Evolutionary conservation across 352 stramenopile genomes (phyloP), one percentile per base, ranked within the genome.

Genomic region (Globisporangium carolinianum): DNA sequence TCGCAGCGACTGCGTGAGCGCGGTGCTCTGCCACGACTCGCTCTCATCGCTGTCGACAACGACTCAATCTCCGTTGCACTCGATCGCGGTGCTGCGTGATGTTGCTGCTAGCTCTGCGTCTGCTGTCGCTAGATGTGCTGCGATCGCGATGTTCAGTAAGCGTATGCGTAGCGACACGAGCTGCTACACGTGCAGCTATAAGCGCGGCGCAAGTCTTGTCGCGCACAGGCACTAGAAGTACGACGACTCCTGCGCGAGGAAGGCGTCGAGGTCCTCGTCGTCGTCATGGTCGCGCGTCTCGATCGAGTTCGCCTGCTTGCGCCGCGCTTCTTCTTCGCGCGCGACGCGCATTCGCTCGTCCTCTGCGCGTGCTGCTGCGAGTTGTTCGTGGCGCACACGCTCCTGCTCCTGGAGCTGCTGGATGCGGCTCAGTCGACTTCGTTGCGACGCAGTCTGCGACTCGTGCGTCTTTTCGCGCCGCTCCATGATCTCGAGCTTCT

Each of bases 381-480:
- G 42, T 7, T 60, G 53, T n/a, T 55, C 53, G 17, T 65, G 54
- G n/a, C 76, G 68, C 53, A 53, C 59, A n/a, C 72, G 68, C 52
- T 83, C 75, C 14, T 84, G 65, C n/a, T 74, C 71, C 57, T 89
- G 81, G 6, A 91, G 65, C 18, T 83, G 68, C 58, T 86, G 37
- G 63, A 91, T 78, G 36, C 81, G 81, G 14, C 68, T 75, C 15
- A 82, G 75, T 46, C 75, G 73, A 24, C 17, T 73, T 35, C 52
- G 43, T 2, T 73, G 43, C 0, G 59, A 36, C 58, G 55, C 15
- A 49, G 32, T 15, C 58, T 76, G 63, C 58, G 57, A 49, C 38
- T 69, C 53, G 18, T 69, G 62, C 45, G 68, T 58, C 50, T 71
- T 68, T 18, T 57, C 53, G 11, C 72, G 67, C 12, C 58, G 65